A percentile compares a stretch with the other conserved stretches of the same genome.
These are phyloP conservation scores for Colletotrichum somersetense DNA, from an alignment of 2,329 filamentous ascomycete genomes.

Conservation along the genomic window DNA sequence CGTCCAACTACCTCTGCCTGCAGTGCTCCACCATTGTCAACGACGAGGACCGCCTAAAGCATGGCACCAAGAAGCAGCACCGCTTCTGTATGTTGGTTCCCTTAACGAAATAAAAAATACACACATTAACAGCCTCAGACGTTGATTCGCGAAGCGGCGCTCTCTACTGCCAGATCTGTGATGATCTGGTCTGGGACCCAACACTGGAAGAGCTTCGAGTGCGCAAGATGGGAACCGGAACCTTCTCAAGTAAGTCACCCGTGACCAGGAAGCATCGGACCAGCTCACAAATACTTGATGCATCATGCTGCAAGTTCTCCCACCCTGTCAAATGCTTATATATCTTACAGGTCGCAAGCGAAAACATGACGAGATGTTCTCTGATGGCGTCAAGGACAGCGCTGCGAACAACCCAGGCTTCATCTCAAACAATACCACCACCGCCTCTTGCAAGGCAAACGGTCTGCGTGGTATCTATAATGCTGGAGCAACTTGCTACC, in stretches of 20 bases:
- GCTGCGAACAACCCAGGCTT: constrained; percentile 72
- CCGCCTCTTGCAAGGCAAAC: constrained; percentile 85
- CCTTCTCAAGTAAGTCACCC: constrained; percentile 68
- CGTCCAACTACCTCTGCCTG: constrained; percentile 78
- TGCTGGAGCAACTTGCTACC: constrained; percentile 98
- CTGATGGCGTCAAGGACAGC: constrained; percentile 71
- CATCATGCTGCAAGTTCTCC: too few relatives aligned
- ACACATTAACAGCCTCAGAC: constrained; percentile 62
- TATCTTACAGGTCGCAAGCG: constrained; percentile 72
- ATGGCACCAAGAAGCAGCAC: constrained; percentile 78
- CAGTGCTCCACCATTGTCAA: constrained; percentile 79
- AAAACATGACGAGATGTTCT: constrained; percentile 79
- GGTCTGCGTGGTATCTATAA: constrained; percentile 95
- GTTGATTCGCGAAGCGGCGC: constrained; percentile 82
- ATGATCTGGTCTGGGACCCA: constrained; percentile 86
- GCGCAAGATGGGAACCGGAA: constrained; percentile 75
- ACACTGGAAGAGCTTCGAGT: constrained; percentile 81
- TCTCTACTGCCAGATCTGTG: constrained; percentile 84
- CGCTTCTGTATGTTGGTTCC: constrained; percentile 72
- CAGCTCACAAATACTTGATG: neutral
- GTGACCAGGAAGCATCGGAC: constrained; percentile 12
- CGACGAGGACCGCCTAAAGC: constrained; percentile 73
- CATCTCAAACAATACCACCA: constrained; percentile 81
- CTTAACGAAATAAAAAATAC: neutral
- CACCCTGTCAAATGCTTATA: neutral